A percentile compares a stretch with the other conserved stretches of the same genome.
These are phyloP conservation scores for Chaetomium globosum DNA, from an alignment of 2,329 filamentous ascomycete species.

Conservation along the genomic window DNA sequence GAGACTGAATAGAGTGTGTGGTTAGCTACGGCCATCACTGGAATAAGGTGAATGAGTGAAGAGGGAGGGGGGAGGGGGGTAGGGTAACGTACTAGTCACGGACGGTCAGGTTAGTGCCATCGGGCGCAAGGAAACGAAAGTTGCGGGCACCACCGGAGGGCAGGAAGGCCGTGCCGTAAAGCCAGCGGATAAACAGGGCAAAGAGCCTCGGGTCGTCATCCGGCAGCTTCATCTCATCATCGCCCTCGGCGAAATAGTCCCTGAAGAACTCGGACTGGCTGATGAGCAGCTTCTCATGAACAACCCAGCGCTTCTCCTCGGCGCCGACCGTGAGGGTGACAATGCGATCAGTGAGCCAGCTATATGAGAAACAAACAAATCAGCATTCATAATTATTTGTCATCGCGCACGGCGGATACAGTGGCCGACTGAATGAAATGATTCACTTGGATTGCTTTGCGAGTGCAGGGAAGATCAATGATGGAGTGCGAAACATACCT, in stretches of 20 bases:
- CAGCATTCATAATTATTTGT: background rate
- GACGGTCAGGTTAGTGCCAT: slow-evolving; percentile 24
- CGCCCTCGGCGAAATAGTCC: slow-evolving; percentile 15
- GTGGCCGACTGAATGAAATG: background rate
- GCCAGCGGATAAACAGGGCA: slow-evolving; percentile 34
- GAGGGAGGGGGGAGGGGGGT: too few species aligned
- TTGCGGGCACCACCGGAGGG: slow-evolving; percentile 24
- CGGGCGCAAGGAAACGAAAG: slow-evolving; percentile 31
- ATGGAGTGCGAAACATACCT: background rate
- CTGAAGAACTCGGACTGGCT: slow-evolving; percentile 34
- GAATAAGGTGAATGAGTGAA: background rate
- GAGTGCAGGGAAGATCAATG: background rate
- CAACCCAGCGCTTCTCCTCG: slow-evolving; percentile 26
- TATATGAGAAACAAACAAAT: background rate
- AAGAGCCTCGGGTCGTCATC: slow-evolving; percentile 34
- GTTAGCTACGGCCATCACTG: background rate
- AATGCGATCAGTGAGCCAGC: slow-evolving; percentile 34
- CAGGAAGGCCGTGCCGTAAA: slow-evolving; percentile 36
- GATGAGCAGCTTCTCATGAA: slow-evolving; percentile 36
- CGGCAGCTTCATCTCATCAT: slow-evolving; percentile 30
- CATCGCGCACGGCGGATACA: background rate
- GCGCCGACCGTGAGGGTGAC: slow-evolving; percentile 32
- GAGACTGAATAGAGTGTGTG: slow-evolving; percentile 25
- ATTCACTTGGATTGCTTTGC: background rate
- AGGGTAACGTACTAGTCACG: slow-evolving; percentile 34